A percentile compares a stretch with the other conserved stretches of the same genome.
phyloP scores from a whole-genome alignment of 1,139 yeast genomes.

The Nakaseomyces bracarensis region DNA sequence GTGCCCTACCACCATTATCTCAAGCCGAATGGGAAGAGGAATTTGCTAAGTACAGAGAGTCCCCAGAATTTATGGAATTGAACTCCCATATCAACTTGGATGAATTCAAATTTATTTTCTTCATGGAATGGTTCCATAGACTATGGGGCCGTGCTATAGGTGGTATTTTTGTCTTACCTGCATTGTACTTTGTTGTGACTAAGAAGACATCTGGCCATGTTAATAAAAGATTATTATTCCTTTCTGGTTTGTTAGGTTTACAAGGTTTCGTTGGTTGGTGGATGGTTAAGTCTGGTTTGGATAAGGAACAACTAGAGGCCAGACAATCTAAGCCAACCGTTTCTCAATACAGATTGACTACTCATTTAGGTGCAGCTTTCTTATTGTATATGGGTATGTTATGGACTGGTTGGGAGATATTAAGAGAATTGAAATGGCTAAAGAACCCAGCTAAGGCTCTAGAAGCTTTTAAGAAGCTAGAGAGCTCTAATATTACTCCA shows the following conservation, averaged over 20 bases:
- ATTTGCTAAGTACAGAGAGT: slow-evolving; percentile 66
- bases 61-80: slow-evolving; percentile 86
- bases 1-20: slow-evolving; percentile 78
- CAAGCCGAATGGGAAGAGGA: slow-evolving; percentile 80
- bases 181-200: slow-evolving; percentile 64
- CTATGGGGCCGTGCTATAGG: slow-evolving; percentile 90
- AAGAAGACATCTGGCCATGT: slow-evolving; percentile 63
- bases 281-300: slow-evolving; percentile 98
- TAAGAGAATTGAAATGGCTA: slow-evolving; percentile 67
- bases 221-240: slow-evolving; percentile 58
- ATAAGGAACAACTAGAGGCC: slow-evolving; percentile 68
- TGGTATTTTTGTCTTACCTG: slow-evolving; percentile 71
- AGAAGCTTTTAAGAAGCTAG: slow-evolving; percentile 43
- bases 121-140: slow-evolving; percentile 98
- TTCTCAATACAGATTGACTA: slow-evolving; percentile 86
- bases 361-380: slow-evolving; percentile 93
- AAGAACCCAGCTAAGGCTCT: slow-evolving; percentile 49
- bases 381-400: slow-evolving; percentile 79
- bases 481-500: slow-evolving; percentile 49
- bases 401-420: slow-evolving; percentile 78
- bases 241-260: slow-evolving; percentile 72
- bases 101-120: slow-evolving; percentile 89
- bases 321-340: slow-evolving; percentile 90
- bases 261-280: slow-evolving; percentile 99
- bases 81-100: slow-evolving; percentile 87